These are phyloP conservation scores for Domatiomyces globalis DNA, from an alignment of 2,329 filamentous ascomycete species.

Conservation along the genomic window DNA sequence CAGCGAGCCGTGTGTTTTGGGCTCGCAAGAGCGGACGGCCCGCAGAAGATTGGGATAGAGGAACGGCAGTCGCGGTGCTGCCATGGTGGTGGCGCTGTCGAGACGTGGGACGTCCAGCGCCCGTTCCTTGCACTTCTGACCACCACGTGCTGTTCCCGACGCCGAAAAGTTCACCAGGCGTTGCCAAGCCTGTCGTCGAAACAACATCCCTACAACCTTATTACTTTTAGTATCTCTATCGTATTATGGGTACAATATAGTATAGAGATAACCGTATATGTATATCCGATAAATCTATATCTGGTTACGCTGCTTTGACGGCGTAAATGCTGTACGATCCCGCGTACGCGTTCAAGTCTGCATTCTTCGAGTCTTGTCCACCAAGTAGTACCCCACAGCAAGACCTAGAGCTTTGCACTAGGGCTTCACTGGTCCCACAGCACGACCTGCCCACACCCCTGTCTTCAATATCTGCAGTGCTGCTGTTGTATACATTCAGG, in stretches of 20 bases:
- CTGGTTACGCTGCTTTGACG: slow-evolving; percentile 25
- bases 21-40: slow-evolving; percentile 37
- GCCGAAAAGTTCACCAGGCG: too few relatives aligned
- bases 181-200: slow-evolving; percentile 15
- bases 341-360: slow-evolving; percentile 39
- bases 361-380: slow-evolving; percentile 13
- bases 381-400: slow-evolving; percentile 10
- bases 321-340: slow-evolving; percentile 40
- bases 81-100: slow-evolving; percentile 32
- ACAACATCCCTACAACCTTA: too few relatives aligned
- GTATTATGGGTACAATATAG: slow-evolving; percentile 24
- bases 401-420: slow-evolving; percentile 6
- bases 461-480: slow-evolving; percentile 1
- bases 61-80: slow-evolving; percentile 49
- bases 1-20: slow-evolving; percentile 30
- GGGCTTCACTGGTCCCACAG: slow-evolving; percentile 10
- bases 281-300: too few relatives aligned
- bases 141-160: background rate
- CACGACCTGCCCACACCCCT: slow-evolving; percentile 8
- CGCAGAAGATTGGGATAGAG: slow-evolving; percentile 55
- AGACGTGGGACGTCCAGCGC: background rate
- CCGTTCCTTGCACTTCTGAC: background rate
- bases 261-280: too few relatives aligned
- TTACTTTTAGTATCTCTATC: background rate
- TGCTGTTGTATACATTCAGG: slow-evolving; percentile 19